Evolutionary conservation across 2,329 filamentous ascomycete species (phyloP).

Genomic region (Neonectria punicea): DNA sequence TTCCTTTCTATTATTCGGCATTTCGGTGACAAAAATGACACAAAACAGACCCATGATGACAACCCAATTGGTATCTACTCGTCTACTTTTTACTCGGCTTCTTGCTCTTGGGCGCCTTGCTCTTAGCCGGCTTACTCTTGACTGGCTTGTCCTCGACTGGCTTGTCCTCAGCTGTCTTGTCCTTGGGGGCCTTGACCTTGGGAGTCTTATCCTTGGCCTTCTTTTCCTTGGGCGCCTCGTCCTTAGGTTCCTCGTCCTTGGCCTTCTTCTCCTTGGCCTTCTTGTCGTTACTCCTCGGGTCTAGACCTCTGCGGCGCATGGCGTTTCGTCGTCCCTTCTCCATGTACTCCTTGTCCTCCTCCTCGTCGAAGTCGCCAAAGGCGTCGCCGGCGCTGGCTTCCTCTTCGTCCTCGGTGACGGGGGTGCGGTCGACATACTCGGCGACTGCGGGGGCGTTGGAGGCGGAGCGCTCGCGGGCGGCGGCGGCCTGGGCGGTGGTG

Average conservation of each 20-base stretch:
- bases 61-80: conserved; percentile 32
- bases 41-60: conserved; percentile 21
- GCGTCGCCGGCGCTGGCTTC: conserved; percentile 62
- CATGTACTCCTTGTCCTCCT: conserved; percentile 77
- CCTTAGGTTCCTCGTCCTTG: conserved; percentile 6
- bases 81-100: conserved; percentile 40
- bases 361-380: conserved; percentile 81
- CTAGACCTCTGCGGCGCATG: conserved; percentile 78
- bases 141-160: conserved; percentile 23
- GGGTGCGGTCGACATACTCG: conserved; percentile 74
- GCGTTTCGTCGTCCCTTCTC: conserved; percentile 78
- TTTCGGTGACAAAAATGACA: conserved; percentile 17
- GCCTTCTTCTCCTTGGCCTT: conserved; percentile 35
- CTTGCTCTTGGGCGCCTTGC: conserved; percentile 46
- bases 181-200: conserved; percentile 14
- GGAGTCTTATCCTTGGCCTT: background rate
- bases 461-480: conserved; percentile 47
- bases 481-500: conserved; percentile 66
- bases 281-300: conserved; percentile 68
- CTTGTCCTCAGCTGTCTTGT: conserved; percentile 48
- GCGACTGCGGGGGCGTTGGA: conserved; percentile 29
- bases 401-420: conserved; percentile 64
- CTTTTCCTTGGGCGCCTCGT: conserved; percentile 45
- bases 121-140: conserved; percentile 54
- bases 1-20: conserved; percentile 27